A percentile compares a stretch with the other conserved stretches of the same genome.
Conservation (phyloP, 2,329 filamentous ascomycete species). For the Penicillium rolfsii region DNA sequence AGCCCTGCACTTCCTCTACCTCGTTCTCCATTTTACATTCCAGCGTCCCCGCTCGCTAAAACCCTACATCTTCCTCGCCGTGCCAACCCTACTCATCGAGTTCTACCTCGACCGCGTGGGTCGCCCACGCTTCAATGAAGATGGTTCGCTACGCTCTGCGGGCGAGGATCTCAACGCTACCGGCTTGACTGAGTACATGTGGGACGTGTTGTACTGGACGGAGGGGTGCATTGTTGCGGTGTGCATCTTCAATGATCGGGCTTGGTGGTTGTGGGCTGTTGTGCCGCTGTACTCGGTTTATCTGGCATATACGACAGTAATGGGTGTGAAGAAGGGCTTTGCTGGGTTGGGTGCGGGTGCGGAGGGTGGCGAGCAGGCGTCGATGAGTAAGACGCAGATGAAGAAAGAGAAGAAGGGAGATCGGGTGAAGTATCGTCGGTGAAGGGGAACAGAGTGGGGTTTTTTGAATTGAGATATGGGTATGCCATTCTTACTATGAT, state of each 20-base stretch:
- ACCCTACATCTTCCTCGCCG: constrained; percentile 72
- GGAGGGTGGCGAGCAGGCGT: constrained; percentile 28
- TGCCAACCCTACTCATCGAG: constrained; percentile 77
- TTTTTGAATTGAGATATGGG: background rate
- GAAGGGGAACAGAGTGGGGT: background rate
- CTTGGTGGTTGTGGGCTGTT: constrained; percentile 65
- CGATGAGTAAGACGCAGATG: constrained; percentile 56
- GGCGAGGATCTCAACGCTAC: constrained; percentile 87
- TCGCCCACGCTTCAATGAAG: constrained; percentile 72
- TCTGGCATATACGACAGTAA: constrained; percentile 51
- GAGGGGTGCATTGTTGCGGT: constrained; percentile 77
- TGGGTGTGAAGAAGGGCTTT: constrained; percentile 50
- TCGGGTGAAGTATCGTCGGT: constrained; percentile 25
- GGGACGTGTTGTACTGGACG: constrained; percentile 94
- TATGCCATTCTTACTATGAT: background rate
- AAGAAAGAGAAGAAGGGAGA: constrained; percentile 58
- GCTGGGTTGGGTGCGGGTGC: constrained; percentile 44
- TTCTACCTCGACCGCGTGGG: constrained; percentile 83
- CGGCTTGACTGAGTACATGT: constrained; percentile 96
- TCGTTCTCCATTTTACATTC: constrained; percentile 68
- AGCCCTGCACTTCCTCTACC: constrained; percentile 72
- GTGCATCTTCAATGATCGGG: constrained; percentile 78
- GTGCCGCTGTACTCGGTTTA: constrained; percentile 55
- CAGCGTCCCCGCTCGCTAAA: constrained; percentile 65
- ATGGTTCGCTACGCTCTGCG: constrained; percentile 69